phyloP scores from a whole-genome alignment of 345 rosid genomes.

The Schrenkiella parvula region DNA sequence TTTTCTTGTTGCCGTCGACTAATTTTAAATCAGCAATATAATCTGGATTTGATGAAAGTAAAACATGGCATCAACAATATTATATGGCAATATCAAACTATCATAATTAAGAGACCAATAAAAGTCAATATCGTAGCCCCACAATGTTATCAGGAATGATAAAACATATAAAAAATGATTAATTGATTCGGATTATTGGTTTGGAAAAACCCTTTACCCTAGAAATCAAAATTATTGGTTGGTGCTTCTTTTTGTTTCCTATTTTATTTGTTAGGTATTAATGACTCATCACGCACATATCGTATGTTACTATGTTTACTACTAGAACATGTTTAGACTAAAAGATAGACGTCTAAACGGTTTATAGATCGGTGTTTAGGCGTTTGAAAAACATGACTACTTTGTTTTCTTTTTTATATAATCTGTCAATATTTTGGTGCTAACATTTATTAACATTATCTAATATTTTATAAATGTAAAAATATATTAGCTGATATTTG shows the following conservation, averaged over 20 bases:
- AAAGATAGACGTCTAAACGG: too few relatives aligned
- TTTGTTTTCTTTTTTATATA: too few relatives aligned
- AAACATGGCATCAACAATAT: background rate
- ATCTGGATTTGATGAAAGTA: background rate
- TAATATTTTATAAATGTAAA: too few relatives aligned
- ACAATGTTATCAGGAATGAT: background rate
- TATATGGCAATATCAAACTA: background rate
- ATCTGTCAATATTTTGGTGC: too few relatives aligned
- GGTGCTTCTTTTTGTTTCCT: background rate
- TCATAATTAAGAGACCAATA: conserved; percentile 7
- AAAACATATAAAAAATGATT: background rate
- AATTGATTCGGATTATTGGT: conserved; percentile 9
- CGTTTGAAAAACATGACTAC: too few relatives aligned
- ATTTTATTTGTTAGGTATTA: background rate
- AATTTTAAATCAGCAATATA: background rate
- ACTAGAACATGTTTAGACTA: background rate
- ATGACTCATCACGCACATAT: background rate
- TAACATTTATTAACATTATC: too few relatives aligned
- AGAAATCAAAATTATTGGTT: conserved; percentile 10
- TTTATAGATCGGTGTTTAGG: too few relatives aligned
- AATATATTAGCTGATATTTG: too few relatives aligned
- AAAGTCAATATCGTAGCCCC: conserved; percentile 14
- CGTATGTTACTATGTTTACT: background rate
- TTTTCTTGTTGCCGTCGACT: too few relatives aligned
- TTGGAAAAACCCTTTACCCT: background rate